phyloP scores from a whole-genome alignment of 2,329 filamentous ascomycete genomes.

The Hypoxylon sp. region DNA sequence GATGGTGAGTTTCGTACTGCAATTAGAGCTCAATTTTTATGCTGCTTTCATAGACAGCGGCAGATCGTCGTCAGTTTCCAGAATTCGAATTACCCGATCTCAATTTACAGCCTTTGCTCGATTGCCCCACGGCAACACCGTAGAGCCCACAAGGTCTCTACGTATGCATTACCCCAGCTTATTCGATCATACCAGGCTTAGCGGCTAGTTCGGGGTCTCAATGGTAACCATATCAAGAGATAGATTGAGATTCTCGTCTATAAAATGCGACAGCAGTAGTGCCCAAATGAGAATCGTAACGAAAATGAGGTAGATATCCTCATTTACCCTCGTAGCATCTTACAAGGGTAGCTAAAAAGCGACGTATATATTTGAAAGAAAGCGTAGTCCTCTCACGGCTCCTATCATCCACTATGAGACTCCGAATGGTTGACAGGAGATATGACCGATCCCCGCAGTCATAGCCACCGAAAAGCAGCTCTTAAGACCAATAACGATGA shows the following conservation, averaged over 20 bases:
- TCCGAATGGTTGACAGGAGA: too few relatives aligned
- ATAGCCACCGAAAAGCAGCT: background rate
- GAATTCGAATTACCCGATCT: too few relatives aligned
- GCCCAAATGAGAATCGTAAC: background rate
- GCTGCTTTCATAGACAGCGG: background rate
- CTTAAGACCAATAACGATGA: background rate
- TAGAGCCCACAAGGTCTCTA: background rate
- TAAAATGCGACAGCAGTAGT: background rate
- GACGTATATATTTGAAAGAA: too few relatives aligned
- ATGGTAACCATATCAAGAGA: background rate
- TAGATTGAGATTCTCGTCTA: background rate
- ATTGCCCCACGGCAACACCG: constrained; percentile 6
- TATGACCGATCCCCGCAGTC: too few relatives aligned
- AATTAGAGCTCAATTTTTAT: too few relatives aligned
- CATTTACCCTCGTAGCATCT: background rate
- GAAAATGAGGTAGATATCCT: background rate
- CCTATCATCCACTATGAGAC: too few relatives aligned
- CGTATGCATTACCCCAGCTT: constrained; percentile 11
- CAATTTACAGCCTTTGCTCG: constrained; percentile 4
- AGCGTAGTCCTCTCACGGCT: too few relatives aligned
- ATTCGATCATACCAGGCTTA: background rate
- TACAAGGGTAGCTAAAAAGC: background rate
- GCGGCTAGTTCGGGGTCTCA: constrained; percentile 10
- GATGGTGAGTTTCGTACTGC: constrained; percentile 14
- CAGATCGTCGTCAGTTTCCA: too few relatives aligned